These are phyloP conservation scores for Polychaeton citri DNA, from an alignment of 2,329 filamentous ascomycete genomes.

Conservation along the genomic window DNA sequence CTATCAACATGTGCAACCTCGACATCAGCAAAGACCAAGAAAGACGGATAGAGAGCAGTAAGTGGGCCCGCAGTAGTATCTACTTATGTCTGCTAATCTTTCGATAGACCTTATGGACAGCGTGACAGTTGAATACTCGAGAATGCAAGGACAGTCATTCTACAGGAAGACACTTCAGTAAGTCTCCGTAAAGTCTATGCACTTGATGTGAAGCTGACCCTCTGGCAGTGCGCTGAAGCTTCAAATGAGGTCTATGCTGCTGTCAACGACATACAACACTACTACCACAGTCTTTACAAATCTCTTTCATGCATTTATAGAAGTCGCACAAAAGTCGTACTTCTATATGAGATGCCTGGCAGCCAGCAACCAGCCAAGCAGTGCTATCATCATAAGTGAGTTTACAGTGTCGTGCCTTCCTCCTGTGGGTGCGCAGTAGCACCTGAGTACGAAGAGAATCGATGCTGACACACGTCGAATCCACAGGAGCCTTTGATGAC, in stretches of 20 bases:
- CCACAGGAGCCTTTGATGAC: slow-evolving; percentile 49
- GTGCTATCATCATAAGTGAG: slow-evolving; percentile 47
- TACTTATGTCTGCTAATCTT: too few relatives aligned
- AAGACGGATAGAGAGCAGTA: slow-evolving; percentile 38
- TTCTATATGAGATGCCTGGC: slow-evolving; percentile 49
- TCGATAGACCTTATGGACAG: slow-evolving; percentile 48
- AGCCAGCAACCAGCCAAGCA: slow-evolving; percentile 40
- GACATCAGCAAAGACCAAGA: slow-evolving; percentile 59
- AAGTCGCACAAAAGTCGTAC: slow-evolving; percentile 64
- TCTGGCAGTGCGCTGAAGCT: slow-evolving; percentile 54
- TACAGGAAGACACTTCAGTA: slow-evolving; percentile 61
- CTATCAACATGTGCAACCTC: slow-evolving; percentile 62
- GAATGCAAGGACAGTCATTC: slow-evolving; percentile 62
- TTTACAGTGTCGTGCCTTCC: slow-evolving; percentile 10
- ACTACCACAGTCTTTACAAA: slow-evolving; percentile 56
- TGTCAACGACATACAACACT: slow-evolving; percentile 68
- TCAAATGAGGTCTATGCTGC: slow-evolving; percentile 72
- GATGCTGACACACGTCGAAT: too few relatives aligned
- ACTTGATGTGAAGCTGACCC: slow-evolving; percentile 2
- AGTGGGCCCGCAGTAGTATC: too few relatives aligned
- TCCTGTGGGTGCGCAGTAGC: too few relatives aligned
- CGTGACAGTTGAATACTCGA: slow-evolving; percentile 65
- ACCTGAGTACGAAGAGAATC: too few relatives aligned
- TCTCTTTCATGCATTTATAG: slow-evolving; percentile 58
- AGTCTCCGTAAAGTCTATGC: slow-evolving; percentile 23